Conservation (phyloP, 768 basidiomycete species). For the Kwoniella sp. region DNA sequence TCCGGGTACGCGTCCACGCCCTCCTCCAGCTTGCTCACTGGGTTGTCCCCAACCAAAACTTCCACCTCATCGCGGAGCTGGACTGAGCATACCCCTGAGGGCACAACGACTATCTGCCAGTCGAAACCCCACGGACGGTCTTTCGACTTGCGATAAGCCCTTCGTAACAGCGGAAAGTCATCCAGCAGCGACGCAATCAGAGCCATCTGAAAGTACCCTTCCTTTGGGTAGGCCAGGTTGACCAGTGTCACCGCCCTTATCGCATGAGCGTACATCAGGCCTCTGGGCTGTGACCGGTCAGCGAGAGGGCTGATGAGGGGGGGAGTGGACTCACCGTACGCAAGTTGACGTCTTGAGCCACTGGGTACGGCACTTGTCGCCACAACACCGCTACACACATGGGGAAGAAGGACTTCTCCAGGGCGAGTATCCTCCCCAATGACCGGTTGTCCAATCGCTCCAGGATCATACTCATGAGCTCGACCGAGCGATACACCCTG, state of each 20-base stretch:
- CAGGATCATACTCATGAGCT: slow-evolving; percentile 3
- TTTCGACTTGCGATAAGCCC: neutral
- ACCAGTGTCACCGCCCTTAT: neutral
- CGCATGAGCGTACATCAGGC: neutral
- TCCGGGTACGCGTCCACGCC: neutral
- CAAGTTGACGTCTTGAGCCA: neutral
- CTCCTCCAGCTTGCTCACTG: neutral
- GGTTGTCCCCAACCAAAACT: neutral
- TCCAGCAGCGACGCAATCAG: neutral
- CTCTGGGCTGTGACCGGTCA: neutral
- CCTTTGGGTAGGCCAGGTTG: neutral
- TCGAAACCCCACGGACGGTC: neutral
- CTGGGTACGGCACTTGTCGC: slow-evolving; percentile 1
- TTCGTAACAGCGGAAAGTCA: neutral
- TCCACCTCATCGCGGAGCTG: neutral
- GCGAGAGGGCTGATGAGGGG: neutral
- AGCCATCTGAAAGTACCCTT: neutral
- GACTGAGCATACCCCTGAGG: neutral
- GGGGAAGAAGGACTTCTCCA: slow-evolving; percentile 6
- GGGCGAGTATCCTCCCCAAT: neutral
- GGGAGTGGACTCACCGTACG: neutral
- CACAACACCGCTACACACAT: neutral
- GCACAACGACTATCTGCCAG: neutral
- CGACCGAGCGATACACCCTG: slow-evolving; percentile 5
- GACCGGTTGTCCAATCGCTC: neutral